Conservation (phyloP, 495 filamentous ascomycete species). For the Cercophora scortea region DNA sequence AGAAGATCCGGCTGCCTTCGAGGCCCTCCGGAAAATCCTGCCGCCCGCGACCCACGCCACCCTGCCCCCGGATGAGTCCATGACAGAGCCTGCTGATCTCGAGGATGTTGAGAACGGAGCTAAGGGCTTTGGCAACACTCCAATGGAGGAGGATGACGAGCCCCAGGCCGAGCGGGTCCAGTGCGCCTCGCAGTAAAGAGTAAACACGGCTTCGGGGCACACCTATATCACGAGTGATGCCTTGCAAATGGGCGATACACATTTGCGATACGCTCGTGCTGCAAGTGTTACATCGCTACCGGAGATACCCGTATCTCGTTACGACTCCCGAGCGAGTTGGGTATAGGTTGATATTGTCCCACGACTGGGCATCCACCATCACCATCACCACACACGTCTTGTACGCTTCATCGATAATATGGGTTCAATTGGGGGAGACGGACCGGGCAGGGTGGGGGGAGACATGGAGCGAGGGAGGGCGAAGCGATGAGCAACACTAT, state of each 20-base stretch:
- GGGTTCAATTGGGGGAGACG: too few relatives aligned
- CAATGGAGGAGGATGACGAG: conserved; percentile 78
- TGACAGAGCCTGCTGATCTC: conserved; percentile 76
- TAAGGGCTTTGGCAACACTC: conserved; percentile 54
- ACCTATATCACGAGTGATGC: neutral
- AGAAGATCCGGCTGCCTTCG: conserved; percentile 44
- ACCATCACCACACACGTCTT: too few relatives aligned
- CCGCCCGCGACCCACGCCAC: conserved; percentile 56
- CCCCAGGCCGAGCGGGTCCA: conserved; percentile 86
- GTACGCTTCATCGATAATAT: too few relatives aligned
- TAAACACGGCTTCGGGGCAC: neutral
- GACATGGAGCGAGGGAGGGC: neutral
- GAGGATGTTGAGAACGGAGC: conserved; percentile 73
- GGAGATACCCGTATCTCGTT: too few relatives aligned
- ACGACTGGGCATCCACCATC: too few relatives aligned
- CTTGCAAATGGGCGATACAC: neutral
- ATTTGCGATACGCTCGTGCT: too few relatives aligned
- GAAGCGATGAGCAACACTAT: neutral
- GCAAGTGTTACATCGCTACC: too few relatives aligned
- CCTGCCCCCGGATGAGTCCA: conserved; percentile 66
- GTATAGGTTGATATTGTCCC: too few relatives aligned
- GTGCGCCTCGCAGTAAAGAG: conserved; percentile 87
- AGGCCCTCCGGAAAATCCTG: conserved; percentile 70
- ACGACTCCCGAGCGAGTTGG: too few relatives aligned
- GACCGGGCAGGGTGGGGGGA: too few relatives aligned